A percentile compares a stretch with the other conserved stretches of the same genome.
These are phyloP conservation scores for Botryosphaeria dothidea DNA, from an alignment of 2,329 filamentous ascomycete species.

Conservation along the genomic window DNA sequence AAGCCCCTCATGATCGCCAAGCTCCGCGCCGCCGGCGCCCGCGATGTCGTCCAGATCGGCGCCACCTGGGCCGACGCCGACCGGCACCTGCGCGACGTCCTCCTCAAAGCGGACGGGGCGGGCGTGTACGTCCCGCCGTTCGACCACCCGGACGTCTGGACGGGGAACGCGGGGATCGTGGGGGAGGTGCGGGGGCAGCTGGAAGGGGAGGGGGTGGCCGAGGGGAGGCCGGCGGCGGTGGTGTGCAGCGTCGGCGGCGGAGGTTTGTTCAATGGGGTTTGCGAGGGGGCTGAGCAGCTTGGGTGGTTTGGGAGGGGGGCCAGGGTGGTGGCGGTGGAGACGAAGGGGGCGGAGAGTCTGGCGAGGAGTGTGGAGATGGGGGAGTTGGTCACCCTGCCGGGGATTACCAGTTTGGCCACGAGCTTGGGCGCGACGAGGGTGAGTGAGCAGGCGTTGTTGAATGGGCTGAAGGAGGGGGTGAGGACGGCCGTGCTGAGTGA, in stretches of 20 bases:
- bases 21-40: slow-evolving; percentile 65
- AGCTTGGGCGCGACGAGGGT: slow-evolving; percentile 73
- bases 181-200: slow-evolving; percentile 50
- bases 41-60: slow-evolving; percentile 68
- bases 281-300: slow-evolving; percentile 62
- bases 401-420: slow-evolving; percentile 74
- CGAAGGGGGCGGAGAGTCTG: slow-evolving; percentile 70
- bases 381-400: slow-evolving; percentile 61
- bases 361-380: slow-evolving; percentile 60
- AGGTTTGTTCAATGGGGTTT: slow-evolving; percentile 76
- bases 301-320: slow-evolving; percentile 1
- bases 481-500: slow-evolving; percentile 67
- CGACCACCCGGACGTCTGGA: slow-evolving; percentile 68
- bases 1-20: slow-evolving; percentile 71
- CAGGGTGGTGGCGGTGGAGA: slow-evolving; percentile 72
- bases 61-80: slow-evolving; percentile 69
- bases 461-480: slow-evolving; percentile 42
- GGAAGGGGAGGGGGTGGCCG: slow-evolving; percentile 32
- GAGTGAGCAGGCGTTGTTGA: slow-evolving; percentile 36
- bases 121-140: slow-evolving; percentile 69
- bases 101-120: slow-evolving; percentile 45
- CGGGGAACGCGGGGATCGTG: slow-evolving; percentile 63
- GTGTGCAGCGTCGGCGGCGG: slow-evolving; percentile 81
- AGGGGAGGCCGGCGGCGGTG: slow-evolving; percentile 63
- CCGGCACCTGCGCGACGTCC: slow-evolving; percentile 61